Percentiles rank a stretch among this genome's conserved stretches.
These are phyloP conservation scores for Juncus effusus DNA, from an alignment of 176 grass and related monocot genomes.

Conservation along the genomic window DNA sequence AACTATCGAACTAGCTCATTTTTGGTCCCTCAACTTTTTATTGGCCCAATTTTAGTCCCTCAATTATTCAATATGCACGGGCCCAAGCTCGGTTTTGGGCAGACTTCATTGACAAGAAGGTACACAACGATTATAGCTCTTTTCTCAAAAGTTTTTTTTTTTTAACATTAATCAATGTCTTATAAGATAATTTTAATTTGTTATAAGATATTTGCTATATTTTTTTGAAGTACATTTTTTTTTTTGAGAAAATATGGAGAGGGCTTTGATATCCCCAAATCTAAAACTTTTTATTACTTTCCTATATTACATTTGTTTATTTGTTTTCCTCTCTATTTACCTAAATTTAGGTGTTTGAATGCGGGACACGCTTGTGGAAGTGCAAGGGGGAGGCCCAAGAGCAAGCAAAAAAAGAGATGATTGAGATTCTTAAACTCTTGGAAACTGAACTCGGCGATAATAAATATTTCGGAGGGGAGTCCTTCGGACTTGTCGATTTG, in stretches of 20 bases:
- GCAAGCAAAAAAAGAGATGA: conserved; percentile 42
- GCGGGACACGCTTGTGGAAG: conserved; percentile 32
- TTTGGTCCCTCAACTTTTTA: too few relatives aligned
- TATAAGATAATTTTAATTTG: too few relatives aligned
- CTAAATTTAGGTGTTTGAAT: conserved; percentile 28
- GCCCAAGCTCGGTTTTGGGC: conserved; percentile 49
- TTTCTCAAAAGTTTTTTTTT: background rate
- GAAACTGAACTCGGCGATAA: conserved; percentile 44
- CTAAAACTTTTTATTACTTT: too few relatives aligned
- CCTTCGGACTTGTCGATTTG: conserved; percentile 61
- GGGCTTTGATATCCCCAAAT: too few relatives aligned
- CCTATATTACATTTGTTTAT: too few relatives aligned
- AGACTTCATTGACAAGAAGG: conserved; percentile 44
- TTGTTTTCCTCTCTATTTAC: too few relatives aligned
- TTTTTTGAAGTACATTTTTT: background rate
- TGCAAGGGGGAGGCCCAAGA: conserved; percentile 19
- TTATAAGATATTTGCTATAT: background rate
- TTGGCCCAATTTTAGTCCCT: too few relatives aligned
- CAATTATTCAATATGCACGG: too few relatives aligned
- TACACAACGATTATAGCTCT: background rate
- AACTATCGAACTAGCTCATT: too few relatives aligned
- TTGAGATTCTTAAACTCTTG: conserved; percentile 40
- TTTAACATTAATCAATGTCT: too few relatives aligned
- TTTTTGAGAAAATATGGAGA: too few relatives aligned
- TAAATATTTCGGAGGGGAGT: conserved; percentile 48